These are phyloP conservation scores for Trichoderma semiorbis DNA, from an alignment of 2,329 filamentous ascomycete species.

Conservation along the genomic window DNA sequence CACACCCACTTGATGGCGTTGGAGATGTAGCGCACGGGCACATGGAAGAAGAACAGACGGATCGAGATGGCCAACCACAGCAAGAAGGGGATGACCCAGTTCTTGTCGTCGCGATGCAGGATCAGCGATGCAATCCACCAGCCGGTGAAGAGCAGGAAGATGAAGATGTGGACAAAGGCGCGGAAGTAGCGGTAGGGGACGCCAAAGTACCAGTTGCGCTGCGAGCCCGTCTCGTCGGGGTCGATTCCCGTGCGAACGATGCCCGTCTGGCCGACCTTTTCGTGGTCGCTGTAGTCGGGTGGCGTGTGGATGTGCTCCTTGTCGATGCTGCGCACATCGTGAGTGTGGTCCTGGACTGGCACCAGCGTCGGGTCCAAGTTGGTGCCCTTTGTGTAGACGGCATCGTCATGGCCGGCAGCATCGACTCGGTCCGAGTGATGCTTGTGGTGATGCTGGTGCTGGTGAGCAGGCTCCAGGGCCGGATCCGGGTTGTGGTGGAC, in stretches of 20 bases:
- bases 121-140: slow-evolving; percentile 78
- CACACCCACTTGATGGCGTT: slow-evolving; percentile 65
- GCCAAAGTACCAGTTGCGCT: slow-evolving; percentile 26
- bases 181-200: slow-evolving; percentile 45
- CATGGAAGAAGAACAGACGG: slow-evolving; percentile 69
- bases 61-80: slow-evolving; percentile 72
- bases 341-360: slow-evolving; percentile 29
- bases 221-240: slow-evolving; percentile 23
- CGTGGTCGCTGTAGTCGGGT: slow-evolving; percentile 40
- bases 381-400: slow-evolving; percentile 45
- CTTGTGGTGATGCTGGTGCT: slow-evolving; percentile 43
- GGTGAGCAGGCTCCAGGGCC: slow-evolving; percentile 37
- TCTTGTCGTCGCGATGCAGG: slow-evolving; percentile 66
- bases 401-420: slow-evolving; percentile 37
- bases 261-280: slow-evolving; percentile 34
- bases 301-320: slow-evolving; percentile 26
- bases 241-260: slow-evolving; percentile 31
- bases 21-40: slow-evolving; percentile 65
- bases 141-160: slow-evolving; percentile 45
- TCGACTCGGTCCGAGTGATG: slow-evolving; percentile 39
- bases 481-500: slow-evolving; percentile 31
- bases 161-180: slow-evolving; percentile 44
- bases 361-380: slow-evolving; percentile 36
- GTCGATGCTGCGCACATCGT: slow-evolving; percentile 26
- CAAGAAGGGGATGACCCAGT: slow-evolving; percentile 83